phyloP scores from a whole-genome alignment of 2,329 filamentous ascomycete species.

The Bimuria novae-zelandiae region DNA sequence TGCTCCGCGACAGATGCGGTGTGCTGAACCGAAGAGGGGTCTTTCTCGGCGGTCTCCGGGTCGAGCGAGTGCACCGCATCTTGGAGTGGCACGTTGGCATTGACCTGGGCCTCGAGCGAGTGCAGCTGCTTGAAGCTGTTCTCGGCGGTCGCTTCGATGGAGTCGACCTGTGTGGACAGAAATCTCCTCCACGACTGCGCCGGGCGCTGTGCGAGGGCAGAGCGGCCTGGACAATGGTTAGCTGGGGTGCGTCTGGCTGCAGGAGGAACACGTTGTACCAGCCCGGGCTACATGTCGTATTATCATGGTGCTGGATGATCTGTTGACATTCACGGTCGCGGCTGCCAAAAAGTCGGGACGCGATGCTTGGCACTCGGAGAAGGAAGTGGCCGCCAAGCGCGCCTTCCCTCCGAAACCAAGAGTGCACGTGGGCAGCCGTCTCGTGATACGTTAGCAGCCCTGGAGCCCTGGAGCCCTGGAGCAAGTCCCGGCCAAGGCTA shows the following conservation, averaged over 20 bases:
- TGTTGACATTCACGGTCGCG: background rate
- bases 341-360: constrained; percentile 10
- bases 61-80: constrained; percentile 25
- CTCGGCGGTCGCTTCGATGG: constrained; percentile 36
- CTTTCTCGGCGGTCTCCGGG: constrained; percentile 23
- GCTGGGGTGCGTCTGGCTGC: background rate
- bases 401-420: background rate
- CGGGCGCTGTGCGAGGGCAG: constrained; percentile 40
- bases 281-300: constrained; percentile 11
- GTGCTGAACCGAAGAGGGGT: constrained; percentile 1
- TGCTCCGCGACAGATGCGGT: constrained; percentile 43
- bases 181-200: constrained; percentile 29
- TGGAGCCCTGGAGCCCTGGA: too few species aligned
- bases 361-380: constrained; percentile 1
- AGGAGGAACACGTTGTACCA: background rate
- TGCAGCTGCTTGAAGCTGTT: constrained; percentile 36
- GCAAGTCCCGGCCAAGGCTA: too few species aligned
- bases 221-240: constrained; percentile 40
- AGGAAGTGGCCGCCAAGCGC: constrained; percentile 5
- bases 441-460: background rate
- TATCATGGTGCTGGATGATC: constrained; percentile 11
- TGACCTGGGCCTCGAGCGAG: constrained; percentile 42
- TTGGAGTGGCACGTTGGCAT: constrained; percentile 22
- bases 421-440: background rate
- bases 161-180: constrained; percentile 39